phyloP scores from a whole-genome alignment of 805 yeast species.

The Saturnispora galanensis region DNA sequence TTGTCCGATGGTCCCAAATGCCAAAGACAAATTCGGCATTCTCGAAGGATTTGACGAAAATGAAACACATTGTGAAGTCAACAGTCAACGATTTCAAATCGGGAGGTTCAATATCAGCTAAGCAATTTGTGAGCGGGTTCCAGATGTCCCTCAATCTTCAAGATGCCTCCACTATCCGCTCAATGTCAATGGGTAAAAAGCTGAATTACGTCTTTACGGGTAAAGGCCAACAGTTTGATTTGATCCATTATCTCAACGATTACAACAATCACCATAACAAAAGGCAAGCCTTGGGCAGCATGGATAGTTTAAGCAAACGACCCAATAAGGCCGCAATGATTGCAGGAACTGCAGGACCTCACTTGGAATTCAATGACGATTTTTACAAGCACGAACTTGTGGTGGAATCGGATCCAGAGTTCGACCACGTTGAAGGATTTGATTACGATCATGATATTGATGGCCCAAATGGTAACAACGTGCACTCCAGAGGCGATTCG shows the following conservation, averaged over 20 bases:
- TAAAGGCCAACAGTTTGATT: conserved; percentile 34
- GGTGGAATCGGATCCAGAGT: conserved; percentile 4
- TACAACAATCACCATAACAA: background rate
- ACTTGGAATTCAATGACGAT: background rate
- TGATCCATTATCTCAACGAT: background rate
- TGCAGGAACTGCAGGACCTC: too few relatives aligned
- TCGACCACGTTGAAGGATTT: conserved; percentile 13
- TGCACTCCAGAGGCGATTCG: too few relatives aligned
- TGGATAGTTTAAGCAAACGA: background rate
- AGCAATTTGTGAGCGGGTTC: conserved; percentile 15
- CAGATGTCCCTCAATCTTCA: conserved; percentile 16
- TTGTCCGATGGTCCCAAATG: conserved; percentile 17
- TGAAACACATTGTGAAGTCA: conserved; percentile 27
- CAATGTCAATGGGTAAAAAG: conserved; percentile 22
- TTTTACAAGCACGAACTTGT: background rate
- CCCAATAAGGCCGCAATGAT: too few relatives aligned
- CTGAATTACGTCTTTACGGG: conserved; percentile 39
- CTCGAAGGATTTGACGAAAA: conserved; percentile 27
- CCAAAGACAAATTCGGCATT: conserved; percentile 28
- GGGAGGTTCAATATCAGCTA: conserved; percentile 22
- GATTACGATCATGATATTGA: conserved; percentile 14
- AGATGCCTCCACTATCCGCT: conserved; percentile 20
- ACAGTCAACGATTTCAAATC: conserved; percentile 30
- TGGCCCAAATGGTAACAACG: background rate
- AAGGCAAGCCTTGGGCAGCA: background rate